phyloP scores from a whole-genome alignment of 306 rosid genomes.

The Castanea crenata region DNA sequence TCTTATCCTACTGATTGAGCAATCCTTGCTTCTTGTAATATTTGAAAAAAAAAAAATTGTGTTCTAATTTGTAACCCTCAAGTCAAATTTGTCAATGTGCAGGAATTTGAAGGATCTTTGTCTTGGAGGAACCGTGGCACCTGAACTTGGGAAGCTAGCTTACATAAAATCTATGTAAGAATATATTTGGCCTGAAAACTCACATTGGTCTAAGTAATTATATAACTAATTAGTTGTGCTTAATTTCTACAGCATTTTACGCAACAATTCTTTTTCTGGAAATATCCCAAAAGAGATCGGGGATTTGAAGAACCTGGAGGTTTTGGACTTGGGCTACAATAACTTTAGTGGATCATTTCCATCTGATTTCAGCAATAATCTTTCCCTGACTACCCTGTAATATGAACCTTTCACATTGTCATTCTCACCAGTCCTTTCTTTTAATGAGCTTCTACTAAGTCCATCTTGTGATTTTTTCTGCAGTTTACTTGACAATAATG shows the following conservation, averaged over 20 bases:
- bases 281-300: conserved; percentile 51
- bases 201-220: not conserved
- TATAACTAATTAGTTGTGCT: not conserved
- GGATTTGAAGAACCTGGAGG: conserved; percentile 52
- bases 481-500: conserved; percentile 71
- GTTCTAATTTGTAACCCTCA: conserved; percentile 6
- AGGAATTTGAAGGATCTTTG: conserved; percentile 64
- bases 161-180: conserved; percentile 67
- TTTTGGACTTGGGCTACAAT: conserved; percentile 68
- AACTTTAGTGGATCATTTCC: conserved; percentile 66
- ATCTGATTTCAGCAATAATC: conserved; percentile 40
- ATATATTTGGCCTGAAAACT: not conserved
- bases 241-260: conserved; percentile 46
- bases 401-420: conserved; percentile 13
- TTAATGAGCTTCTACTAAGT: not conserved
- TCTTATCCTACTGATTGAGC: not conserved
- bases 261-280: conserved; percentile 66
- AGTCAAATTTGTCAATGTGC: conserved; percentile 23
- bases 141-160: conserved; percentile 51
- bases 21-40: not conserved
- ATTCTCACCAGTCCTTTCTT: not conserved
- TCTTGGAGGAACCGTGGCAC: conserved; percentile 64
- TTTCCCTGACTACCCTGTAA: conserved; percentile 52
- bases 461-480: conserved; percentile 8
- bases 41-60: not conserved